These are phyloP conservation scores for Colletotrichum spinosum DNA, from an alignment of 2,329 filamentous ascomycete species.

Conservation along the genomic window DNA sequence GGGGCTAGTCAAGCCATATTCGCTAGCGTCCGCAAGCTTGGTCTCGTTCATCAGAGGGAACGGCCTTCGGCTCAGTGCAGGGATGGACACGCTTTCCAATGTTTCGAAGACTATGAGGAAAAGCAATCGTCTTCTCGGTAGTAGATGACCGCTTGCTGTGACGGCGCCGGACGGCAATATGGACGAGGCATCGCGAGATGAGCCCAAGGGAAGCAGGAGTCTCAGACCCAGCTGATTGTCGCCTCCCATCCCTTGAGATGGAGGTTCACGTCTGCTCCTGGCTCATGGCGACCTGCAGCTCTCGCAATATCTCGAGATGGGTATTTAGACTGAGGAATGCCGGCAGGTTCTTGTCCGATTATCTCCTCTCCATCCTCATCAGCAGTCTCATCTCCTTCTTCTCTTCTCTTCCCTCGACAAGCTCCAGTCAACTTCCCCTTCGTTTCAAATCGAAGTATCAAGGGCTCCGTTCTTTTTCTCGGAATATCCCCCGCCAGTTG, in stretches of 20 bases:
- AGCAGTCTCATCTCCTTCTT: constrained; percentile 33
- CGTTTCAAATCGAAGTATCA: constrained; percentile 25
- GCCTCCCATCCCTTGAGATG: constrained; percentile 31
- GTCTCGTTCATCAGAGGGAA: constrained; percentile 7
- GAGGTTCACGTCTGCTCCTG: constrained; percentile 9
- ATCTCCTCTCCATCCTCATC: constrained; percentile 20
- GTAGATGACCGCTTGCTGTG: background rate
- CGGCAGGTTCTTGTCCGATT: background rate
- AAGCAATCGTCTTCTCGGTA: constrained; percentile 11
- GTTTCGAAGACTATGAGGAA: constrained; percentile 23
- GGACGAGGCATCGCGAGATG: constrained; percentile 35
- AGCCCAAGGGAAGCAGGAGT: constrained; percentile 35
- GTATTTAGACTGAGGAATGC: constrained; percentile 24
- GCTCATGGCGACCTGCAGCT: background rate
- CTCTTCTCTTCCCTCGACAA: constrained; percentile 20
- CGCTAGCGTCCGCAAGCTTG: constrained; percentile 31
- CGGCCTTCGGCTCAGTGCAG: constrained; percentile 16
- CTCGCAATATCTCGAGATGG: background rate
- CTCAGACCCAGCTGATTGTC: constrained; percentile 19
- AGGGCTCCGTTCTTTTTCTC: constrained; percentile 21
- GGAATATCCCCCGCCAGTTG: constrained; percentile 1
- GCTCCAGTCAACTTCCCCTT: constrained; percentile 25
- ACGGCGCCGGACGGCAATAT: constrained; percentile 26
- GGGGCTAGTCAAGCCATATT: constrained; percentile 34
- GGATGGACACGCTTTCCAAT: constrained; percentile 29